These are phyloP conservation scores for Naganishia antarctica DNA, from an alignment of 768 basidiomycete species.

Conservation along the genomic window DNA sequence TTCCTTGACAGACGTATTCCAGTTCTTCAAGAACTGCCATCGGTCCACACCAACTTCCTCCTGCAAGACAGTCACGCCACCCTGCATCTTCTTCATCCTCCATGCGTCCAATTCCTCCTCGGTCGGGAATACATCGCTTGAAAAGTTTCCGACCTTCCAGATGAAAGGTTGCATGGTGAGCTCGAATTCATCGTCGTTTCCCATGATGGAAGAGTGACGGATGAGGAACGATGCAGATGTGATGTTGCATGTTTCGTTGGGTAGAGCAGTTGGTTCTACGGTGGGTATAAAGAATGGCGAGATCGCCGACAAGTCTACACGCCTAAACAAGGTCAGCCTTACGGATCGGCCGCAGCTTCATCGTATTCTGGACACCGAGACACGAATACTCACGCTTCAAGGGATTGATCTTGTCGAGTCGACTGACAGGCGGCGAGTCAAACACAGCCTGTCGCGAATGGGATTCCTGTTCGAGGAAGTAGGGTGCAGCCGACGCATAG, in stretches of 20 bases:
- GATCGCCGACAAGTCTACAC: slow-evolving; percentile 48
- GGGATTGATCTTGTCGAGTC: slow-evolving; percentile 35
- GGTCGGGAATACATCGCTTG: slow-evolving; percentile 23
- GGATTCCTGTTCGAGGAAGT: background rate
- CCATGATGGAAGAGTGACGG: slow-evolving; percentile 49
- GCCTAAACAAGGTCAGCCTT: too few relatives aligned
- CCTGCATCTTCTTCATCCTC: slow-evolving; percentile 24
- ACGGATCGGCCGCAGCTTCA: slow-evolving; percentile 1
- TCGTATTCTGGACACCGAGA: too few relatives aligned
- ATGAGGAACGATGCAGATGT: slow-evolving; percentile 47
- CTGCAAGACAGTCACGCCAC: slow-evolving; percentile 27
- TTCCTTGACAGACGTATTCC: slow-evolving; percentile 47
- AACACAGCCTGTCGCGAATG: background rate
- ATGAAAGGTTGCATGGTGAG: slow-evolving; percentile 50
- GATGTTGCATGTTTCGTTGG: slow-evolving; percentile 40
- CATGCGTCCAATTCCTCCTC: slow-evolving; percentile 9
- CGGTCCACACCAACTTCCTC: slow-evolving; percentile 19
- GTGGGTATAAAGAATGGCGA: slow-evolving; percentile 47
- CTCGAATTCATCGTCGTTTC: slow-evolving; percentile 51
- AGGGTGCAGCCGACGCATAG: background rate
- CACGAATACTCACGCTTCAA: slow-evolving; percentile 39
- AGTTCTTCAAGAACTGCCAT: slow-evolving; percentile 47
- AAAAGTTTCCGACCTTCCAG: slow-evolving; percentile 39
- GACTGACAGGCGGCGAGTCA: background rate
- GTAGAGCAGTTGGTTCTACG: slow-evolving; percentile 41